Base-by-base conservation (phyloP, 2,329 filamentous ascomycete species). In the Botryotinia globosa region DNA sequence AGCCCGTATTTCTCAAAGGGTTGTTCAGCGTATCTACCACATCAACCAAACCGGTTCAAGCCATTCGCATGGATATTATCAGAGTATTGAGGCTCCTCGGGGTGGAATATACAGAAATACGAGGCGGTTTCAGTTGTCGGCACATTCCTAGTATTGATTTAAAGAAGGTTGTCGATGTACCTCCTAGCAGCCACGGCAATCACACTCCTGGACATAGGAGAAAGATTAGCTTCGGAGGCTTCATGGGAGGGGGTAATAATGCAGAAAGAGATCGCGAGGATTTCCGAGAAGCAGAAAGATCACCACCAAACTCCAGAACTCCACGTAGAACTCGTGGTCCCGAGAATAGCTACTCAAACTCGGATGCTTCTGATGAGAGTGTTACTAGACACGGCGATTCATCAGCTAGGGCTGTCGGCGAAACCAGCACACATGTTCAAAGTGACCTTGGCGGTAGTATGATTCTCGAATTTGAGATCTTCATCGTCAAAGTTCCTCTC, bases 21-120 rank as follows among this genome's bases (percentile, higher is more conserved):
- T 86, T 99, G 29, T 98, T 99, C 84, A 98, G 95, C 79, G 96
- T 98, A 71, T 97, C 94, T 6, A 99, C 96, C 0, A 99, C 96
- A 10, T 98, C 94, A 73, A 96, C 91, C 80, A 97, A 97, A 80
- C 93, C 95, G 1, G 88, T 98, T 18, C 85, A 90, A 1, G 90
- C 94, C 73, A 99, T 99, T 75, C 90, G 95, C 56, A 85, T 90
- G 10, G 96, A 99, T 80, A 93, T 99, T 77, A 97, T 97, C 80
- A 88, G 95, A 67, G 96, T 98, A 4, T 84, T 99, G 69, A 91
- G 90, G 77, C 91, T 95, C 80, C 88, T 98, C 25, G 92, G 93
- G 25, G 94, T 98, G n/a, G 92, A 97, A 20, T 98, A 93, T 80
- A 89, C 87, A 5, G 95, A 98, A 82, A 97, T 98, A 81, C 93